phyloP scores from a whole-genome alignment of 1,284 basidiomycete genomes.

The Dichomitus squalens region DNA sequence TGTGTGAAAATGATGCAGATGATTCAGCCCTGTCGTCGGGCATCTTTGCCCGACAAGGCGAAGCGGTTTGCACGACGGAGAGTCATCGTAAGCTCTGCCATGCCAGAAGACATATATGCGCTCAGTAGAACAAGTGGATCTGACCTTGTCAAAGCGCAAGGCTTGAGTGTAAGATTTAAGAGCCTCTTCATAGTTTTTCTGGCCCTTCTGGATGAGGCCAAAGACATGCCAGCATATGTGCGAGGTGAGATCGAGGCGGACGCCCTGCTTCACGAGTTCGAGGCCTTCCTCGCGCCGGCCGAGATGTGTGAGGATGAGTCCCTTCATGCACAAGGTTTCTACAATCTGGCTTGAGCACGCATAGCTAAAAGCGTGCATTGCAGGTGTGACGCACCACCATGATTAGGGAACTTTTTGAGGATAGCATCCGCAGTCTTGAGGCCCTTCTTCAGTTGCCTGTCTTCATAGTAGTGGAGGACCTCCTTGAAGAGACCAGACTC shows the following conservation, averaged over 20 bases:
- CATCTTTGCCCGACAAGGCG: background rate
- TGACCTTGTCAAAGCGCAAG: conserved; percentile 85
- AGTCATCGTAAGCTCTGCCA: background rate
- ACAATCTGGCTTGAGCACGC: background rate
- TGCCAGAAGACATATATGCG: background rate
- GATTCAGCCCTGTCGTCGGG: background rate
- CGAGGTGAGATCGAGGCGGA: conserved; percentile 86
- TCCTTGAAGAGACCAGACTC: conserved; percentile 89
- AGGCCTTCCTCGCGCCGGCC: conserved; percentile 85
- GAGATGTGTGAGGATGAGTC: conserved; percentile 84
- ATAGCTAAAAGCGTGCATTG: background rate
- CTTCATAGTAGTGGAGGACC: conserved; percentile 89
- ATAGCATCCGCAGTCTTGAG: conserved; percentile 93
- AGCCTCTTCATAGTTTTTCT: conserved; percentile 90
- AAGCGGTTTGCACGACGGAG: background rate
- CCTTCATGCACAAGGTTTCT: conserved; percentile 97
- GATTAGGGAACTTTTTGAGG: conserved; percentile 93
- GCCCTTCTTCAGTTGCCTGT: conserved; percentile 88
- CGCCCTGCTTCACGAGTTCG: conserved; percentile 86
- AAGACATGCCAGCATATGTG: conserved; percentile 99
- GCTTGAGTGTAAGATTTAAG: conserved; percentile 86
- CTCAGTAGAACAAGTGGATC: conserved; percentile 26
- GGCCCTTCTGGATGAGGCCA: conserved; percentile 89
- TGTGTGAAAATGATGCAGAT: background rate
- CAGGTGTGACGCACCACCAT: conserved; percentile 71